A percentile compares a stretch with the other conserved stretches of the same genome.
Evolutionary conservation across 2,329 filamentous ascomycete genomes (phyloP).

Genomic region (Podosphaera aphanis): DNA sequence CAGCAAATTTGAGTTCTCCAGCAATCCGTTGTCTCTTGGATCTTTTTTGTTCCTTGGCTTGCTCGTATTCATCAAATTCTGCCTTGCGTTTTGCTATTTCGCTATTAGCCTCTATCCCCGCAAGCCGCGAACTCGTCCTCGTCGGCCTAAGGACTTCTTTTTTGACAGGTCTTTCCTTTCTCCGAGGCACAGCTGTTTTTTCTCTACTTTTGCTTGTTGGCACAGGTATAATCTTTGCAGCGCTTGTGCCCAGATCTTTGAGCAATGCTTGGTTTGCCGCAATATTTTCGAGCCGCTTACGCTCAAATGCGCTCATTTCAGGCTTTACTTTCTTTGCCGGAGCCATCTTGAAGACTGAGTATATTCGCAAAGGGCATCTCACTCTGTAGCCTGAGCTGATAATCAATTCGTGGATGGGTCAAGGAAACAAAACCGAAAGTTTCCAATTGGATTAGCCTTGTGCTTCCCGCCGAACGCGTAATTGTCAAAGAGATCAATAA

Average conservation of each 20-base stretch:
- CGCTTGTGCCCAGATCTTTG: constrained; percentile 49
- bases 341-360: constrained; percentile 21
- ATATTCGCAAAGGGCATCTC: too few relatives aligned
- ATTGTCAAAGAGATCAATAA: too few relatives aligned
- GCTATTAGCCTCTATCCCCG: constrained; percentile 27
- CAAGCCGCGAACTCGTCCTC: constrained; percentile 33
- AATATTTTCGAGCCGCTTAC: constrained; percentile 64
- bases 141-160: constrained; percentile 26
- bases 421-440: too few relatives aligned
- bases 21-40: constrained; percentile 41
- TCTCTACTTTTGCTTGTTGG: constrained; percentile 28
- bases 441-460: too few relatives aligned
- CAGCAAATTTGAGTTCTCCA: constrained; percentile 45
- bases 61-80: constrained; percentile 37
- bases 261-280: constrained; percentile 65
- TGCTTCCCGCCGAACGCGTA: too few relatives aligned
- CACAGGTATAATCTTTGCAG: constrained; percentile 42
- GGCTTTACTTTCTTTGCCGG: constrained; percentile 21
- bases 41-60: constrained; percentile 29
- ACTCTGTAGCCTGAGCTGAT: too few relatives aligned
- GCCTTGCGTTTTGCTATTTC: constrained; percentile 46
- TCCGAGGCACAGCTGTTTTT: constrained; percentile 20
- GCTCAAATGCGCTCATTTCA: constrained; percentile 66
- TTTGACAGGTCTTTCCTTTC: constrained; percentile 22
- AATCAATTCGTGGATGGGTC: too few relatives aligned